These are phyloP conservation scores for Xylaria flabelliformis DNA, from an alignment of 495 filamentous ascomycete species.

Conservation along the genomic window DNA sequence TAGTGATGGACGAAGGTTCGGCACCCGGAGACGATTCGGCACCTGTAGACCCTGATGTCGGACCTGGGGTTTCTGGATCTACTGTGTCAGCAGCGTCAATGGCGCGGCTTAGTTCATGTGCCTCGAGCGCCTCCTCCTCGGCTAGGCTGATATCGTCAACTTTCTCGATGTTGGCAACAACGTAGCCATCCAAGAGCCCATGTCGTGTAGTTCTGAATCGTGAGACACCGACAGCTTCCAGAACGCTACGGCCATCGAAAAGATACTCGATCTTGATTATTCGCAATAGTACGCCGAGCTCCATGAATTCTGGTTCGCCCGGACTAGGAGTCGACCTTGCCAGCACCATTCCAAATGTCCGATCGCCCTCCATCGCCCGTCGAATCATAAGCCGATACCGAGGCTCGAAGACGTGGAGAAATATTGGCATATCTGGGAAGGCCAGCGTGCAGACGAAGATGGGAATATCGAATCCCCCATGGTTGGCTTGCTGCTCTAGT, in stretches of 20 bases:
- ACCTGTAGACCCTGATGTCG: neutral
- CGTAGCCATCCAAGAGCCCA: conserved; percentile 74
- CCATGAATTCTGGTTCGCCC: conserved; percentile 60
- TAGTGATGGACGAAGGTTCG: conserved; percentile 25
- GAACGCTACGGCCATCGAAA: conserved; percentile 78
- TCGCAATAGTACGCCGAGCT: conserved; percentile 78
- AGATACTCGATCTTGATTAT: conserved; percentile 75
- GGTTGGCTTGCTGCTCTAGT: conserved; percentile 43
- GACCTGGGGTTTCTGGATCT: conserved; percentile 6
- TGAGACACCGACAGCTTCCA: conserved; percentile 76
- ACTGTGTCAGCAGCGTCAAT: conserved; percentile 31
- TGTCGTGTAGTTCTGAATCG: conserved; percentile 74
- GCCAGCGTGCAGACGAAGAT: conserved; percentile 83
- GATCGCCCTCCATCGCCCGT: conserved; percentile 72
- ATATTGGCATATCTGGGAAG: conserved; percentile 83
- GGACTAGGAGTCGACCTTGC: conserved; percentile 29
- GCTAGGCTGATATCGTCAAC: conserved; percentile 80
- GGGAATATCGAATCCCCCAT: conserved; percentile 66
- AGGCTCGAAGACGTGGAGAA: conserved; percentile 90
- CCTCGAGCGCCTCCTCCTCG: conserved; percentile 79
- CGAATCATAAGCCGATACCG: conserved; percentile 88
- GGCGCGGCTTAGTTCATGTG: conserved; percentile 57
- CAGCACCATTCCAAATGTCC: conserved; percentile 85
- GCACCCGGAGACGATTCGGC: neutral
- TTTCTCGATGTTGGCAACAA: conserved; percentile 72